Evolutionary conservation across 306 rosid species (phyloP).

Genomic region (Fagus crenata): DNA sequence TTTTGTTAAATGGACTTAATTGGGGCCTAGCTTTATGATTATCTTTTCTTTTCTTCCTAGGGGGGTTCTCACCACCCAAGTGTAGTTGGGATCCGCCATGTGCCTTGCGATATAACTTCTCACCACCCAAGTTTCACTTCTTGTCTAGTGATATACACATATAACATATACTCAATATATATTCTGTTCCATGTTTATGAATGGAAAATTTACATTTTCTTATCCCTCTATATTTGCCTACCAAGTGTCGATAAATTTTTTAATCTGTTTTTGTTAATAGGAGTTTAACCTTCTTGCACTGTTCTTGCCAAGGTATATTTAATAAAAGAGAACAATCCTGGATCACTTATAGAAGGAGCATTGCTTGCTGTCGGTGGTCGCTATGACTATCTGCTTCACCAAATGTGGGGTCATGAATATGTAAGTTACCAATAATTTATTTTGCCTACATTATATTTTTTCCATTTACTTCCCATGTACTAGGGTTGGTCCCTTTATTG

Average conservation of each 20-base stretch:
- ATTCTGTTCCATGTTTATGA: not conserved
- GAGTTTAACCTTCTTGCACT: constrained; percentile 34
- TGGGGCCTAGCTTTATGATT: not conserved
- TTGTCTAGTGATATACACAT: not conserved
- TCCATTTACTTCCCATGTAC: not conserved
- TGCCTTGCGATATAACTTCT: no score
- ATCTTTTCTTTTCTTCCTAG: no score
- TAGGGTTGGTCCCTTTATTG: not conserved
- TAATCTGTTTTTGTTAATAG: constrained; percentile 14
- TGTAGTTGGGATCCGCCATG: no score
- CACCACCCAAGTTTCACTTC: no score
- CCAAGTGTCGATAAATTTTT: constrained; percentile 15
- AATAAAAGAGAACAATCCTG: constrained; percentile 70
- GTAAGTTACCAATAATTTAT: constrained; percentile 46
- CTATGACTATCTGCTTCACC: constrained; percentile 79
- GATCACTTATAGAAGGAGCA: constrained; percentile 69
- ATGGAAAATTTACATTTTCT: constrained; percentile 10
- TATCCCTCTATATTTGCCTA: constrained; percentile 9
- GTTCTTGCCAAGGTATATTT: constrained; percentile 66
- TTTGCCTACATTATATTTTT: constrained; percentile 23
- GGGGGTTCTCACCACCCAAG: no score
- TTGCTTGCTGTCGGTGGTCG: constrained; percentile 91
- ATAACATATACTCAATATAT: no score
- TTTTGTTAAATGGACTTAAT: not conserved
- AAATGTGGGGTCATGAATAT: constrained; percentile 61